Evolutionary conservation across 2,329 filamentous ascomycete genomes (phyloP).

Genomic region (Diaporthe ilicicola): DNA sequence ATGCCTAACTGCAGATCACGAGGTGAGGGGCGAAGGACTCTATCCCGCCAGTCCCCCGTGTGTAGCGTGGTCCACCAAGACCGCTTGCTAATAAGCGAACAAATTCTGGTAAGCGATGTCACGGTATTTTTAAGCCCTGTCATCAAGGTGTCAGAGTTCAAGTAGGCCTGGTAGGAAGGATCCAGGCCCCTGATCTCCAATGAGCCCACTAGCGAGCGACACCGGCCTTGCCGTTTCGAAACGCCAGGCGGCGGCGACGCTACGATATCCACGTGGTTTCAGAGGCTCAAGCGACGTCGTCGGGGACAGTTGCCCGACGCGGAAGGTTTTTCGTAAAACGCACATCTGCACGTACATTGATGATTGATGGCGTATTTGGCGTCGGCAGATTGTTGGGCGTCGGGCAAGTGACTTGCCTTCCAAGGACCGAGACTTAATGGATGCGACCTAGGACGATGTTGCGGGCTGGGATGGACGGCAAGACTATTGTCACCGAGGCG

Average conservation of each 20-base stretch:
- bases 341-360: neutral
- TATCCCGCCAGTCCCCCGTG: neutral
- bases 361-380: constrained; percentile 18
- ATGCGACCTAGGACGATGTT: neutral
- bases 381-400: constrained; percentile 2
- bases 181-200: constrained; percentile 3
- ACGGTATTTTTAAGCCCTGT: constrained; percentile 16
- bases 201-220: neutral
- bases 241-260: constrained; percentile 12
- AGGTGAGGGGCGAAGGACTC: neutral
- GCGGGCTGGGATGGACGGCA: neutral
- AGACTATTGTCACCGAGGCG: constrained; percentile 16
- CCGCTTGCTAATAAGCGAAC: constrained; percentile 1
- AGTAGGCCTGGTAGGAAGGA: neutral
- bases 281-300: constrained; percentile 9
- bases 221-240: constrained; percentile 23
- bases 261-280: constrained; percentile 20
- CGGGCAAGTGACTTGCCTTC: neutral
- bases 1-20: neutral
- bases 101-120: constrained; percentile 18
- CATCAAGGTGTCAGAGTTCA: neutral
- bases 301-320: neutral
- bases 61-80: neutral
- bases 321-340: constrained; percentile 20
- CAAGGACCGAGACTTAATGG: neutral